Base-by-base conservation (phyloP, 495 filamentous ascomycete genomes). In the Corynascus novoguineensis region DNA sequence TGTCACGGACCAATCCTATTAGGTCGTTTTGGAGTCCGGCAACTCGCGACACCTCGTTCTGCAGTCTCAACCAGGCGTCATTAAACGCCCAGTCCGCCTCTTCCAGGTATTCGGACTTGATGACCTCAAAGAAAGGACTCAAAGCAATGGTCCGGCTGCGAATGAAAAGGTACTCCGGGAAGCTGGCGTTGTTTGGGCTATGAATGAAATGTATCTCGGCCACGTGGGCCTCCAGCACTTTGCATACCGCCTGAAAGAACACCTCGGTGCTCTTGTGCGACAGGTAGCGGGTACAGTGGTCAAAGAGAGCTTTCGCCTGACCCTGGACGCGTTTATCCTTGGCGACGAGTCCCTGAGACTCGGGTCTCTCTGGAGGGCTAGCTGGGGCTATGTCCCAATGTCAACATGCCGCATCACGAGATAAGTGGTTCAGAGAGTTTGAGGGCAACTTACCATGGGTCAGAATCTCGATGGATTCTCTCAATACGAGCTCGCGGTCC, bases 21-120 rank as follows among this genome's bases (percentile, higher is more conserved):
- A 61, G 47, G 22, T 64, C 62, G 46, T 64, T 64, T 32, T 64
- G 62, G 11, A 64, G 59, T 0, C 62, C 59, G 15, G 59, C 55
- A 0, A 55, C 58, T 11, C 40, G 21, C 2, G 50, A 54, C 7
- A 64, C 55, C 5, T 57, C 58, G 27, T 27, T 25, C 29, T 64
- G 59, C 0, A 64, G 55, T 5, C 53, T 50, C 14, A 37, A 25
- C 55, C 51, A 59, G 1, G 34, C 48, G 0, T 21, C 17, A 8
- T 53, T 29, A 9, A 51, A 28, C 21, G 45, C 24, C 7, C 38
- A 40, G 21, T 49, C 35, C 5, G 17, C 1, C 1, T 31, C 7
- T 0, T 37, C 11, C 19, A 64, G 47, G 12, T 53, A 57, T 29
- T 64, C 55, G 11, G 28, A 14, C 47, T 64, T 64, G 55, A 64